A percentile compares a stretch with the other conserved stretches of the same genome.
These are phyloP conservation scores for Pyrenopolyporus hunteri DNA, from an alignment of 495 filamentous ascomycete species.

Conservation along the genomic window DNA sequence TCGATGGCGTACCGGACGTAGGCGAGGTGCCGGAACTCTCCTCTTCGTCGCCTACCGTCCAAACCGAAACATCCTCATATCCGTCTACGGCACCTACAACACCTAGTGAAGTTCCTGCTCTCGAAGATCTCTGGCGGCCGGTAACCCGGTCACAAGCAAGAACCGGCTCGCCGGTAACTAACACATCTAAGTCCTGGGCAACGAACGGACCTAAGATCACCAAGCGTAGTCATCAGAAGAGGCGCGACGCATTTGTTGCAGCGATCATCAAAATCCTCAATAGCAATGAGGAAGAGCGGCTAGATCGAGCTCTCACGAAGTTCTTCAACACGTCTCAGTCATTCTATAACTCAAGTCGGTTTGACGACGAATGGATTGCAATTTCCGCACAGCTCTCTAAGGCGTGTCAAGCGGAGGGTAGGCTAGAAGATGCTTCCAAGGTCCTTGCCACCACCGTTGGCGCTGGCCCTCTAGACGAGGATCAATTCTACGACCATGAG, in stretches of 20 bases:
- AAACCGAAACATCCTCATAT: neutral
- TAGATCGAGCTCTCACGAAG: slow-evolving; percentile 33
- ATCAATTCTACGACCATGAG: slow-evolving; percentile 41
- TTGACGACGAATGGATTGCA: slow-evolving; percentile 39
- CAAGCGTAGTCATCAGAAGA: neutral
- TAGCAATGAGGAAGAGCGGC: slow-evolving; percentile 19
- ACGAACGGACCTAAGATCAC: neutral
- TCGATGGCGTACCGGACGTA: neutral
- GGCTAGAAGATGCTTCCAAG: slow-evolving; percentile 40
- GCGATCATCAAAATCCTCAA: slow-evolving; percentile 17
- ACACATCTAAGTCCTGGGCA: neutral
- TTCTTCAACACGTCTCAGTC: slow-evolving; percentile 33
- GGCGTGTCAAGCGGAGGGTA: slow-evolving; percentile 39
- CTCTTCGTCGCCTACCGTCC: slow-evolving; percentile 11
- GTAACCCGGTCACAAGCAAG: neutral
- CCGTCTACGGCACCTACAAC: neutral
- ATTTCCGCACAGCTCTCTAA: slow-evolving; percentile 47
- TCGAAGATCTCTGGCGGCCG: neutral
- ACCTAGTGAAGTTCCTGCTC: too few species aligned
- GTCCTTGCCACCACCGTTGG: slow-evolving; percentile 41
- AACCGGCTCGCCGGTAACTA: neutral
- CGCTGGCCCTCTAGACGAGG: slow-evolving; percentile 43
- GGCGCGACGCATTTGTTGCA: slow-evolving; percentile 4
- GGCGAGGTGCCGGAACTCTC: too few species aligned
- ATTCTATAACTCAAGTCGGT: slow-evolving; percentile 26